Percentiles rank a stretch among this genome's conserved stretches.
These are phyloP conservation scores for Arabis alpina DNA, from an alignment of 345 rosid genomes.

Conservation along the genomic window DNA sequence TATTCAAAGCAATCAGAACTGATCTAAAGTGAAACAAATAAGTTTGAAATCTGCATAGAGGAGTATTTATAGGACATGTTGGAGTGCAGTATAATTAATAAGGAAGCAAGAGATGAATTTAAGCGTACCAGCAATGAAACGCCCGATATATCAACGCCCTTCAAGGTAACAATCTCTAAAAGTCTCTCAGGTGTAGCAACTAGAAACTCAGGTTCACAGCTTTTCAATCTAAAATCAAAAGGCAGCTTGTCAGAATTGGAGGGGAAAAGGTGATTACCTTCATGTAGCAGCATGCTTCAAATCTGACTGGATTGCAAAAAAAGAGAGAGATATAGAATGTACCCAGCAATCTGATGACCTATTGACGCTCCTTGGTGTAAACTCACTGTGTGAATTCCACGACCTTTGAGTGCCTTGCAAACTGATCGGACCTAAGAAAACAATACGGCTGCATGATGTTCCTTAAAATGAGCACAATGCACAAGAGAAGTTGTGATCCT, in stretches of 20 bases:
- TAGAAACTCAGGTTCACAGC: constrained; percentile 89
- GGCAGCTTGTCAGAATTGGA: constrained; percentile 25
- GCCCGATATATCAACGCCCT: constrained; percentile 72
- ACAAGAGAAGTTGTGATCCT: constrained; percentile 6
- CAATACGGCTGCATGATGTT: not conserved
- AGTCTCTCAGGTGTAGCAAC: constrained; percentile 90
- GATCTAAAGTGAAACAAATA: not conserved
- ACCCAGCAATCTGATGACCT: constrained; percentile 89
- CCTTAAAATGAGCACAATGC: no score
- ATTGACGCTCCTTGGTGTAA: constrained; percentile 73
- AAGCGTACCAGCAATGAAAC: constrained; percentile 76
- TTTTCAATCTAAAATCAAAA: constrained; percentile 60
- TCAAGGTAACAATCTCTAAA: constrained; percentile 70
- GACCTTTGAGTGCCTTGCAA: constrained; percentile 83
- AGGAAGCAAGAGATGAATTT: not conserved
- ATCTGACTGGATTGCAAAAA: not conserved
- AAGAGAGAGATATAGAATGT: constrained; percentile 20
- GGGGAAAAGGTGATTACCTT: not conserved
- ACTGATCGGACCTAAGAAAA: constrained; percentile 65
- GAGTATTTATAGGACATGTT: not conserved
- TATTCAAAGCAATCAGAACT: not conserved
- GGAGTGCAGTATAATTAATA: not conserved
- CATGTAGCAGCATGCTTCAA: constrained; percentile 7
- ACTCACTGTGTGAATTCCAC: constrained; percentile 86
- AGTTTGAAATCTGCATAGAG: constrained; percentile 3